Conservation (phyloP, 2,329 filamentous ascomycete species). For the Ophiosphaerella herpotricha region DNA sequence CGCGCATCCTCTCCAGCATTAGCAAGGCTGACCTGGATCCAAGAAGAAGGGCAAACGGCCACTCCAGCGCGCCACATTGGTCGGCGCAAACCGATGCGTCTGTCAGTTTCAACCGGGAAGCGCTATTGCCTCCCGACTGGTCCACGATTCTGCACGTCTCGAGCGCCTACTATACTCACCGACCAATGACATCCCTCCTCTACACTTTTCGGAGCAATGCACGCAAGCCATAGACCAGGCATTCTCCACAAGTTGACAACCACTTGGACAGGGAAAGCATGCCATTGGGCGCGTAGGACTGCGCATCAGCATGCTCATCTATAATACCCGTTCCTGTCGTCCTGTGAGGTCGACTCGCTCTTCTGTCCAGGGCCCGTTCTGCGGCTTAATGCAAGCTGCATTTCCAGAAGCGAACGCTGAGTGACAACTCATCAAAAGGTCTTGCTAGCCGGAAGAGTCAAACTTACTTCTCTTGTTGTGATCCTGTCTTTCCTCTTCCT, state of each 20-base stretch:
- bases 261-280: slow-evolving; percentile 14
- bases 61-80: slow-evolving; percentile 15
- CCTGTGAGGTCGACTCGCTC: slow-evolving; percentile 26
- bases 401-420: slow-evolving; percentile 13
- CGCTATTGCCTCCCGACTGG: slow-evolving; percentile 39
- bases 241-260: slow-evolving; percentile 24
- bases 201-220: slow-evolving; percentile 15
- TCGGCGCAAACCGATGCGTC: slow-evolving; percentile 8
- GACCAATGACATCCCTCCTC: slow-evolving; percentile 21
- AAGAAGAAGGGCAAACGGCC: slow-evolving; percentile 2
- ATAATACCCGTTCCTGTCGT: slow-evolving; percentile 23
- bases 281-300: slow-evolving; percentile 24
- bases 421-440: slow-evolving; percentile 18
- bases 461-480: slow-evolving; percentile 7
- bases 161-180: slow-evolving; percentile 27
- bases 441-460: slow-evolving; percentile 7
- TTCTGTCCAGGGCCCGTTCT: slow-evolving; percentile 25
- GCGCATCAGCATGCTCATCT: slow-evolving; percentile 19
- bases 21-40: slow-evolving; percentile 5
- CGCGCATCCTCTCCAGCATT: slow-evolving; percentile 9
- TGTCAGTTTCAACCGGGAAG: slow-evolving; percentile 33
- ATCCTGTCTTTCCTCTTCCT: slow-evolving; percentile 14
- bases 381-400: slow-evolving; percentile 5
- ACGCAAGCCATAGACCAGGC: slow-evolving; percentile 22
- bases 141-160: slow-evolving; percentile 23